These are phyloP conservation scores for Gossypium herbaceum DNA, from an alignment of 345 rosid species.

Conservation along the genomic window DNA sequence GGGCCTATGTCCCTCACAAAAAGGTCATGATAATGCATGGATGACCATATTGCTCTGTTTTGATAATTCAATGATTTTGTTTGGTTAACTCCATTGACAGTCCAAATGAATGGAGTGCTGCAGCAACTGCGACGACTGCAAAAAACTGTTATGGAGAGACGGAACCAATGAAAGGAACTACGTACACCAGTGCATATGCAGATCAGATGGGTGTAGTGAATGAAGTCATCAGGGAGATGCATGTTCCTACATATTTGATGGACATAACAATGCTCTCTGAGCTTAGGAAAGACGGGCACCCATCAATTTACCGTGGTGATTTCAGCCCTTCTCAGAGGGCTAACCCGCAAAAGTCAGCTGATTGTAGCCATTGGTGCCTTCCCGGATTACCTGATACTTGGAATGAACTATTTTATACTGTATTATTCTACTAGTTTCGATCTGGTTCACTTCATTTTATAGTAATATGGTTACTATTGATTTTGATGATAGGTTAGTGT, in stretches of 20 bases:
- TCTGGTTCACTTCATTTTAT: neutral
- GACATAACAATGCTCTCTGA: conserved; percentile 89
- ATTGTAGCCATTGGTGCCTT: conserved; percentile 99
- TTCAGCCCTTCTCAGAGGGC: conserved; percentile 56
- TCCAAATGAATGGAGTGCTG: conserved; percentile 72
- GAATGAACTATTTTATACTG: conserved; percentile 75
- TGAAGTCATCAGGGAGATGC: conserved; percentile 51
- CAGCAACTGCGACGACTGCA: conserved; percentile 31
- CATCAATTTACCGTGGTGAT: conserved; percentile 82
- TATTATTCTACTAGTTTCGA: conserved; percentile 40
- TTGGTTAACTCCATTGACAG: conserved; percentile 30
- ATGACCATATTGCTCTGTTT: neutral
- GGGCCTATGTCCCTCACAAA: neutral
- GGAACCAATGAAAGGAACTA: conserved; percentile 46
- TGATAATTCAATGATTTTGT: neutral
- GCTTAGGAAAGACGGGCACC: conserved; percentile 86
- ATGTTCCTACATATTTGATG: conserved; percentile 47
- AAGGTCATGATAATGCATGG: conserved; percentile 6
- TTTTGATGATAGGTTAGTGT: conserved; percentile 7
- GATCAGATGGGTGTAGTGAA: conserved; percentile 67
- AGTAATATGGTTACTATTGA: neutral
- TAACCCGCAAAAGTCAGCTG: conserved; percentile 67
- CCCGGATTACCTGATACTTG: conserved; percentile 97
- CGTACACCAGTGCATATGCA: conserved; percentile 49
- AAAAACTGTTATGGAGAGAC: conserved; percentile 84